These are phyloP conservation scores for Penicillium goetzii DNA, from an alignment of 495 filamentous ascomycete genomes.

Conservation along the genomic window DNA sequence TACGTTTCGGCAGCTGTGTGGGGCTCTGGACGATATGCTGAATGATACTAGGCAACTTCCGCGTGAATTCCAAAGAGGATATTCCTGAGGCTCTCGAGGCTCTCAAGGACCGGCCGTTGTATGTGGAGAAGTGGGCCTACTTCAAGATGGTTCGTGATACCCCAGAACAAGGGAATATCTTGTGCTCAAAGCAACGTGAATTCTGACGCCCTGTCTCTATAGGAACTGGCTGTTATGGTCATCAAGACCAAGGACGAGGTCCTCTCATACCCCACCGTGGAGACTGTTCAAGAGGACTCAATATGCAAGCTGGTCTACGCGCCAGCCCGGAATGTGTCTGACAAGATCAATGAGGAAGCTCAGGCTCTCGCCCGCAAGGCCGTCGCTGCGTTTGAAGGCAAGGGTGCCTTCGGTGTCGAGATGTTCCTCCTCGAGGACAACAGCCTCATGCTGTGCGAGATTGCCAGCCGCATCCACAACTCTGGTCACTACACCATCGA, in stretches of 20 bases:
- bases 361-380: constrained; percentile 79
- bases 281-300: constrained; percentile 93
- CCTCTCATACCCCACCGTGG: constrained; percentile 84
- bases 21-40: neutral
- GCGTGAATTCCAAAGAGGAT: constrained; percentile 67
- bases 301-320: constrained; percentile 94
- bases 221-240: constrained; percentile 92
- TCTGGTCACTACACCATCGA: constrained; percentile 98
- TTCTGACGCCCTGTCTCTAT: constrained; percentile 1
- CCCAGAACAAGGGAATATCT: neutral
- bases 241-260: constrained; percentile 82
- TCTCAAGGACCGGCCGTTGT: constrained; percentile 72
- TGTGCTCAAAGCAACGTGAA: too few species aligned
- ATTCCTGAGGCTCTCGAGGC: constrained; percentile 69
- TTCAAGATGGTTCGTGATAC: constrained; percentile 63
- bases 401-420: constrained; percentile 94
- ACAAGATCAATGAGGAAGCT: constrained; percentile 62
- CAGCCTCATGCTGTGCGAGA: constrained; percentile 82
- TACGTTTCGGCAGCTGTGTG: neutral
- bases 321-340: constrained; percentile 74
- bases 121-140: constrained; percentile 88
- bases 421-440: constrained; percentile 88
- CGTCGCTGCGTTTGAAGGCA: constrained; percentile 77
- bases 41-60: constrained; percentile 67
- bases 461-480: constrained; percentile 95